Conservation (phyloP, 208 protist genomes). For the Acanthamoeba polyphaga region DNA sequence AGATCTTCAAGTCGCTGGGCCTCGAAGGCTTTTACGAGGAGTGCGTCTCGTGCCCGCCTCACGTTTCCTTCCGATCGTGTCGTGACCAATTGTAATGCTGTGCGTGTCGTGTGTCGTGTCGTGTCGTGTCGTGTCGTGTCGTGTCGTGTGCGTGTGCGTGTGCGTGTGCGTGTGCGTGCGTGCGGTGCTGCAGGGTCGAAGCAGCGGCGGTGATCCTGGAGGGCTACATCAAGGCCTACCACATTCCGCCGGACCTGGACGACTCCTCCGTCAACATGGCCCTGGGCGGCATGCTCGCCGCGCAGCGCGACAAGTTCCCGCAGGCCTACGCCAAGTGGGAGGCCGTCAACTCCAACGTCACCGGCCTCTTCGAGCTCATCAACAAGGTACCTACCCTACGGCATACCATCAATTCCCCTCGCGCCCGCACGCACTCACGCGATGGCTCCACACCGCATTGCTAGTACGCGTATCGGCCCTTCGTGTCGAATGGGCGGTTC, state of each 20-base stretch:
- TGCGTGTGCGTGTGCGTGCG: too few relatives aligned
- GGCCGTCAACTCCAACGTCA: not conserved
- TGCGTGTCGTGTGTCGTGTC: too few relatives aligned
- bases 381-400: not conserved
- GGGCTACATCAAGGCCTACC: not conserved
- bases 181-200: not conserved
- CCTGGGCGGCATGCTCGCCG: constrained; percentile 16
- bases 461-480: constrained; percentile 22
- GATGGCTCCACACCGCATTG: not conserved
- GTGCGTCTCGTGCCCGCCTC: not conserved
- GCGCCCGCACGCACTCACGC: too few relatives aligned
- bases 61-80: not conserved
- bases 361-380: constrained; percentile 21
- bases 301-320: not conserved
- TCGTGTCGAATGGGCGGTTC: not conserved
- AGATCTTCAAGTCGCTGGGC: not conserved
- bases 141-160: too few relatives aligned
- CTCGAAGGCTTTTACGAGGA: not conserved
- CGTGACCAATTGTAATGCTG: not conserved
- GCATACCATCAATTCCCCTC: too few relatives aligned
- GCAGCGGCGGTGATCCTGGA: not conserved
- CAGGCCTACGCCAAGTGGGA: constrained; percentile 12
- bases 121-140: too few relatives aligned
- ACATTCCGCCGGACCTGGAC: not conserved
- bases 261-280: constrained; percentile 41